phyloP scores from a whole-genome alignment of 116 monocot species.

The Cymodocea nodosa region DNA sequence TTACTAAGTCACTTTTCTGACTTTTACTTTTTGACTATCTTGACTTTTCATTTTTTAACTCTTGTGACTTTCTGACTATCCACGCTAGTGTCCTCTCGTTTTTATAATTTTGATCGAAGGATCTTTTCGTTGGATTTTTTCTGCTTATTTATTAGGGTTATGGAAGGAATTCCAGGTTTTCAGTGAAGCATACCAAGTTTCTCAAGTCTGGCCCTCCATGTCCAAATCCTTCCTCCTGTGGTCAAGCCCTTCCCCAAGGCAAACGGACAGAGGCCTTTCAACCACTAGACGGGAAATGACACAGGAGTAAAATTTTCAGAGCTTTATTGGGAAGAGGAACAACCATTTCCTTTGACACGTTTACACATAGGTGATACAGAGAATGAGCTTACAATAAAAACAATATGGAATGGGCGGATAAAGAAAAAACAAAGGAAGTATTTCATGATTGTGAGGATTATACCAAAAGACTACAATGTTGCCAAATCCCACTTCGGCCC shows the following conservation, averaged over 20 bases:
- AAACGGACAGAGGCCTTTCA: slow-evolving; percentile 18
- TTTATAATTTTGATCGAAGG: slow-evolving; percentile 13
- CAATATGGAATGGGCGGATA: slow-evolving; percentile 5
- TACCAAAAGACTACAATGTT: not conserved
- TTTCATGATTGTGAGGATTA: slow-evolving; percentile 5
- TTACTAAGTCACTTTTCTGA: too few relatives aligned
- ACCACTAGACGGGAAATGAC: slow-evolving; percentile 16
- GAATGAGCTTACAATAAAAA: not conserved
- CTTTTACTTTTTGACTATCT: too few relatives aligned
- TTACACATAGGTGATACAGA: slow-evolving; percentile 11
- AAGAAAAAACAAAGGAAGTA: not conserved
- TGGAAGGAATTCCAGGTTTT: slow-evolving; percentile 4
- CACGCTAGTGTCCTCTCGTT: slow-evolving; percentile 35
- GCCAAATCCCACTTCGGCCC: not conserved
- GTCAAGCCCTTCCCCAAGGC: slow-evolving; percentile 5
- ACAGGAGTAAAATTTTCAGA: slow-evolving; percentile 17
- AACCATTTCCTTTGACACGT: slow-evolving; percentile 8
- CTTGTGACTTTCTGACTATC: too few relatives aligned
- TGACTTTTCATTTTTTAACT: too few relatives aligned
- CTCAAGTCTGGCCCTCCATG: slow-evolving; percentile 3
- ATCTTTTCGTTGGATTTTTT: slow-evolving; percentile 8
- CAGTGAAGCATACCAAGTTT: not conserved
- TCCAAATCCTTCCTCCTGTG: slow-evolving; percentile 6
- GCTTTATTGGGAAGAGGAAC: slow-evolving; percentile 29
- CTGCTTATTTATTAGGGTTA: slow-evolving; percentile 1